Evolutionary conservation across 2,329 filamentous ascomycete genomes (phyloP).

Genomic region (Cordyceps militaris): DNA sequence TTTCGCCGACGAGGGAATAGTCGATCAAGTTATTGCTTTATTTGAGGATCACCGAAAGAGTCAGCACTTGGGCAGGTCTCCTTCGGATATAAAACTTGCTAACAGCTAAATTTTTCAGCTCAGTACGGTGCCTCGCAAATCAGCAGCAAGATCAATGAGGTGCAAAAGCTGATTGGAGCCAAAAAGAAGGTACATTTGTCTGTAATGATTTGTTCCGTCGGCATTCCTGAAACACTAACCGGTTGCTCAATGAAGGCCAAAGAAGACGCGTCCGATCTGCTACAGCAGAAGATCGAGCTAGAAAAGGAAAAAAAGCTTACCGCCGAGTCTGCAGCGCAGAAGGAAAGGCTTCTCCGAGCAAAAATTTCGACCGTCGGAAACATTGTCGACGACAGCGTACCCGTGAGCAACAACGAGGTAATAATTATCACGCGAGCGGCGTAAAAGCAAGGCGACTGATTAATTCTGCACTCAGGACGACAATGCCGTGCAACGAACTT

Average conservation of each 20-base stretch:
- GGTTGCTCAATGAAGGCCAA: constrained; percentile 51
- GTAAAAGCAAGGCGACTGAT: neutral
- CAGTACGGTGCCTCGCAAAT: constrained; percentile 75
- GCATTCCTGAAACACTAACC: neutral
- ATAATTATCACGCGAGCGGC: constrained; percentile 1
- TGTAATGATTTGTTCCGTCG: neutral
- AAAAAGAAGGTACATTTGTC: constrained; percentile 69
- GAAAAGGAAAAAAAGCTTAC: constrained; percentile 77
- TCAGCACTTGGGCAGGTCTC: constrained; percentile 28
- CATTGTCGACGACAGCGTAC: constrained; percentile 76
- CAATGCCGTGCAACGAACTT: constrained; percentile 69
- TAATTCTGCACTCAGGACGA: constrained; percentile 49
- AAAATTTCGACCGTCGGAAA: constrained; percentile 74
- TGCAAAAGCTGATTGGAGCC: constrained; percentile 81
- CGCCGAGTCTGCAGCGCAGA: constrained; percentile 66
- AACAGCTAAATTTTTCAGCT: constrained; percentile 26
- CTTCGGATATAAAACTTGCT: neutral
- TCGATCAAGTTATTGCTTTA: constrained; percentile 83
- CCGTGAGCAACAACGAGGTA: constrained; percentile 74
- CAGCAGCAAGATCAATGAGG: constrained; percentile 75
- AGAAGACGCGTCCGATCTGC: constrained; percentile 74
- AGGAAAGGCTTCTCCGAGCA: constrained; percentile 64
- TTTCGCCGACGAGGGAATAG: constrained; percentile 70
- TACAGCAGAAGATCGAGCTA: constrained; percentile 69
- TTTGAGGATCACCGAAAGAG: constrained; percentile 80